Evolutionary conservation across 192 early-diverging fungal genomes (phyloP), one percentile per base, ranked within the genome.

Genomic region (Rhizoclosmatium sp.): DNA sequence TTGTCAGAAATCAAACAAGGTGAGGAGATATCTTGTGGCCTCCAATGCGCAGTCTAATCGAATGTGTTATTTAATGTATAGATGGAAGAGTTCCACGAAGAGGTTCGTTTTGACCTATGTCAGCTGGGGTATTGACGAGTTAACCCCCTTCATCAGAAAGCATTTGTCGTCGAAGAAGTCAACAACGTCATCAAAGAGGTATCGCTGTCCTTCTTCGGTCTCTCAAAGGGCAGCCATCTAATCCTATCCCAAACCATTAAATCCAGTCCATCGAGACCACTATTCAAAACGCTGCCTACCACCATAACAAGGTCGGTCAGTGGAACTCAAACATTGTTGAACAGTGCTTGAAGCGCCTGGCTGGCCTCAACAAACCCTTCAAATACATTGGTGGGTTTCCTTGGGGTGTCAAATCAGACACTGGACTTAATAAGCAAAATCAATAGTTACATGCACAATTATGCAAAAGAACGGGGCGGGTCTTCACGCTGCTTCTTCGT

Each of bases 391-490:
- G 93, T 93, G 84, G 62, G 85, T 14, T 71, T 3, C 68, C 40
- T 47, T 3, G 68, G 42, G 31, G 59, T 0, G 39, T 78, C 21
- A 44, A 70, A 7, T 39, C 16, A 12, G 10, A 47, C 48, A 3
- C 58, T 21, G 19, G 3, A 59, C 16, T 59, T 59, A n/a, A 3
- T 59, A 3, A 59, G 3, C 21, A 16, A 7, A 21, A 23, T 4
- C 4, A 48, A 5, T 59, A 87, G 86, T 94, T 7, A 94, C 92
- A 5, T 94, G 93, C 80, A 89, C 93, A 40, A 93, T 94, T 56
- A 91, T 94, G 91, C 93, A 94, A 85, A 92, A 92, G 80, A 94
- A 91, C 82, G 92, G 93, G 12, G 92, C 92, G 41, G 93, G 93
- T 40, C 85, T 94, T 59, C 92, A 94, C 82, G 87, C 89, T 39